phyloP scores from a whole-genome alignment of 108 stramenopile genomes.

The Mediolabrus comicus region DNA sequence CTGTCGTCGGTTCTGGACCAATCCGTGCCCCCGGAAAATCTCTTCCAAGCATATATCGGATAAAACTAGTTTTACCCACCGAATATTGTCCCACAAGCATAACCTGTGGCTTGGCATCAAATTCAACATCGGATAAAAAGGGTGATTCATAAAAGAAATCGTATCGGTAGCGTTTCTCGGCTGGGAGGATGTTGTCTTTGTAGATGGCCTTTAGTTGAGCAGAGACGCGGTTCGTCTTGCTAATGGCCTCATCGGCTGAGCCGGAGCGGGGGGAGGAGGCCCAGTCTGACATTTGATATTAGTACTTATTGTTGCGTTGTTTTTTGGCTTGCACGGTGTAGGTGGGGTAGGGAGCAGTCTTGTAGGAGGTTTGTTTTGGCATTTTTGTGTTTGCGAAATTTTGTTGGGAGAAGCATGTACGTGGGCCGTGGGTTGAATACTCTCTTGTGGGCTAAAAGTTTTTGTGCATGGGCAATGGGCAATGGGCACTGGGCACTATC shows the following conservation, averaged over 20 bases:
- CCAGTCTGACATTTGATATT: background rate
- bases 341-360: no score
- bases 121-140: constrained; percentile 80
- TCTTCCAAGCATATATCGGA: constrained; percentile 82
- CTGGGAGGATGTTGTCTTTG: constrained; percentile 71
- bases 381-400: no score
- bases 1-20: constrained; percentile 98
- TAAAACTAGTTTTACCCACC: constrained; percentile 95
- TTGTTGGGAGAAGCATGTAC: no score
- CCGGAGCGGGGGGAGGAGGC: background rate
- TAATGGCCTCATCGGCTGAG: constrained; percentile 16
- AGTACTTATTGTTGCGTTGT: background rate
- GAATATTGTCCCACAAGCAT: constrained; percentile 96
- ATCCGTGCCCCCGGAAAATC: constrained; percentile 93
- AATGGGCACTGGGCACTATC: no score
- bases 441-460: no score
- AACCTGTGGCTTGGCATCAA: constrained; percentile 97
- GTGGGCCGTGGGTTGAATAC: no score
- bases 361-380: no score
- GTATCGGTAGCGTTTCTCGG: constrained; percentile 83
- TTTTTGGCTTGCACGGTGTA: background rate
- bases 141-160: constrained; percentile 88
- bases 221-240: constrained; percentile 34
- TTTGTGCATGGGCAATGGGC: no score
- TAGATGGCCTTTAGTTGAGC: constrained; percentile 78